These are phyloP conservation scores for Adansonia gregorii DNA, from an alignment of 441 rosid species.

Conservation along the genomic window DNA sequence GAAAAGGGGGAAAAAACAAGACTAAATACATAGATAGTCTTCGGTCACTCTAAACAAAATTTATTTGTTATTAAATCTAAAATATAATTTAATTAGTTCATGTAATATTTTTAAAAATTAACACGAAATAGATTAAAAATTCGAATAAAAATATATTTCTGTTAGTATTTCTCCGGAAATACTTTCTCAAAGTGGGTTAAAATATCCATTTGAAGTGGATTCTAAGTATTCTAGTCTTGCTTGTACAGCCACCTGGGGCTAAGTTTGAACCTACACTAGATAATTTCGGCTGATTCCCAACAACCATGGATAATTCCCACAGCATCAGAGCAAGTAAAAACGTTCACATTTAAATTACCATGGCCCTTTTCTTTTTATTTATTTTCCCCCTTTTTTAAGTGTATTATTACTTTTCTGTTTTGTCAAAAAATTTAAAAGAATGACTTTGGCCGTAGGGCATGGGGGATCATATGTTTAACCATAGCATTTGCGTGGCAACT, in stretches of 20 bases:
- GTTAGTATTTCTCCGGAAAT: neutral
- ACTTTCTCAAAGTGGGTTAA: neutral
- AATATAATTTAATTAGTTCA: too few species aligned
- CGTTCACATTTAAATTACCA: neutral
- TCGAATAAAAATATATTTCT: neutral
- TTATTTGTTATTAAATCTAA: too few species aligned
- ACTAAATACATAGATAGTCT: neutral
- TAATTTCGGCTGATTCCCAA: neutral
- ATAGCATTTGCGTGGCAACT: conserved; percentile 56
- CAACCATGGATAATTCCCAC: neutral
- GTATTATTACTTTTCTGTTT: neutral
- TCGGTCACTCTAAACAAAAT: neutral
- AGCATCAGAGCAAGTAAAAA: too few species aligned
- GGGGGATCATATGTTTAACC: conserved; percentile 48
- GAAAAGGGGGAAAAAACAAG: too few species aligned
- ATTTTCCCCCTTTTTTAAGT: neutral
- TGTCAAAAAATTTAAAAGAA: too few species aligned
- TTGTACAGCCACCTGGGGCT: neutral
- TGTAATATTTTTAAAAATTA: too few species aligned
- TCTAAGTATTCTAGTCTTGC: too few species aligned
- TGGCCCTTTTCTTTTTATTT: neutral
- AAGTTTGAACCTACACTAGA: neutral
- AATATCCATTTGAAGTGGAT: too few species aligned
- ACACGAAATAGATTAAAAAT: too few species aligned
- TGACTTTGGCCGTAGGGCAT: conserved; percentile 39